Base-by-base conservation (phyloP, 257 asterid genomes). In the Leptodermis oblonga region DNA sequence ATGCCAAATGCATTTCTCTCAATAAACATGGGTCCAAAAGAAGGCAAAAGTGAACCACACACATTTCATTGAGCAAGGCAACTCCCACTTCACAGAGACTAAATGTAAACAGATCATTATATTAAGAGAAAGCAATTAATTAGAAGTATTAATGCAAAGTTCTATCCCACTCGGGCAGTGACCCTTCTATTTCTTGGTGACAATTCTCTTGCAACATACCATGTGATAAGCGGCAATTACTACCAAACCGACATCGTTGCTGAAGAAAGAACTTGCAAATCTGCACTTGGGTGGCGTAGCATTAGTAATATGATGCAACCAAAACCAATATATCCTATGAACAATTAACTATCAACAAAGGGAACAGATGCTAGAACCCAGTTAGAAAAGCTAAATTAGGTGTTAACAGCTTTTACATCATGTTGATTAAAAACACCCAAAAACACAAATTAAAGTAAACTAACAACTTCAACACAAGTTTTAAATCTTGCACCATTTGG, bases 261-360 rank as follows among this genome's bases (percentile, higher is more conserved):
- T 89, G 97, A 69, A 82, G 97, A 86, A 89, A 93, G 96, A 93
- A 93, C 97, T 90, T 86, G 99, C 99, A 93, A 92, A 93, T 93
- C 99, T 93, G 99, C 99, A 93, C 96, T 85, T 77, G 69, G 79
- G 87, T 85, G 90, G 88, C 81, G 83, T 81, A 86, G 79, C 78
- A 85, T 90, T 87, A 93, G 99, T 82, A 86, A 72, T 69, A 67
- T 78, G 65, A 78, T 75, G 67, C 65, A 72, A 78, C 83, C 65
- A 71, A 76, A 80, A 73, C 79, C 79, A 80, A 75, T 59, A 75
- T 65, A 73, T 56, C 75, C 74, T 56, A 69, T 64, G 75, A 66
- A 69, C 31, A 71, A 48, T 53, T 59, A 31, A 14, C 33, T 36
- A 20, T 71, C 76, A 70, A 36, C 52, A 33, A 70, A 69, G 26